Evolutionary conservation across 2,329 filamentous ascomycete genomes (phyloP), one percentile per base, ranked within the genome.

Genomic region (Fusarium phyllophilum): DNA sequence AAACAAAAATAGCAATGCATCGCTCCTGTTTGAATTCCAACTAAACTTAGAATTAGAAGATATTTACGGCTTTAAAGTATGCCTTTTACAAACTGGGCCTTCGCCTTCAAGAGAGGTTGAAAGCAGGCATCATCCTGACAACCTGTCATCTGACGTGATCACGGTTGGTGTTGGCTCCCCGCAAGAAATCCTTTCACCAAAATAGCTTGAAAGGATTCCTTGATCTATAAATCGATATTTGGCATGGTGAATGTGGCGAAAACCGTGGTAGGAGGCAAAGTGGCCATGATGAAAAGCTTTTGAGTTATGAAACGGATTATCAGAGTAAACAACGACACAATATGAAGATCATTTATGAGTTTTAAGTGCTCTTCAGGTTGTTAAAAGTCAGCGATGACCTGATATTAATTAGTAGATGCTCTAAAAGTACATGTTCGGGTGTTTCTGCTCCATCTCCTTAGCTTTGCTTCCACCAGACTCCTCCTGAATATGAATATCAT

Each of bases 341-440:
- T 17, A 12, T 5, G 33, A 24, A 34, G 31, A 15, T 3, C 7
- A 6, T 8, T 5, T 6, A 34, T 10, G 6, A 3, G 1, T 4
- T 11, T 18, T 2, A 9, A 5, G 6, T 7, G 26, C 13, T 36
- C 18, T 20, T 20, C 22, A 5, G 31, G 18, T 14, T 34, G 3
- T 1, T 2, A 34, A 14, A 13, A n/a, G n/a, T 52, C 49, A 26
- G 5, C 0, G 8, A 2, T 17, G 18, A 22, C 13, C 13, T 34
- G 9, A 2, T 12, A 36, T 36, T 18, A 15, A 24, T 0, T 52
- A 52, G 18, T n/a, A n/a, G 2, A 29, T 41, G 8, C 31, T 38
- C n/a, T 52, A 77, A 39, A 77, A 77, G 45, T 77, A 77, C 49
- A 77, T 60, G 12, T 78, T 48, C 6, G 75, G 75, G 4, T 63